phyloP scores from a whole-genome alignment of 2,329 filamentous ascomycete species.

The Paecilomyces variotii region DNA sequence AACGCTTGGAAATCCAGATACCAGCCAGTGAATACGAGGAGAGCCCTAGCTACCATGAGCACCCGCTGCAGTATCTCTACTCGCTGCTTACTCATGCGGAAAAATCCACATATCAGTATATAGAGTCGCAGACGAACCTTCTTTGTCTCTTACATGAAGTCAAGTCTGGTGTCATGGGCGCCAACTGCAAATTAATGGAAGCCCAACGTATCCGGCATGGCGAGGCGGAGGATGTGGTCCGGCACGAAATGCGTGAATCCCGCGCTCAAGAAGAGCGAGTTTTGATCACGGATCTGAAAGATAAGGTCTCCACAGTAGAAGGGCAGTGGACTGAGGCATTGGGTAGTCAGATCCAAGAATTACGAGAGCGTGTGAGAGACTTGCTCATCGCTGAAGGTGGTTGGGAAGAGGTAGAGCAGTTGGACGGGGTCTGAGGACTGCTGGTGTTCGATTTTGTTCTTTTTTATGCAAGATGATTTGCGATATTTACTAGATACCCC shows the following conservation, averaged over 20 bases:
- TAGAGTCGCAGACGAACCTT: slow-evolving; percentile 87
- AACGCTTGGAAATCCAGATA: slow-evolving; percentile 64
- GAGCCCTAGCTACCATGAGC: slow-evolving; percentile 70
- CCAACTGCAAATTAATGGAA: slow-evolving; percentile 60
- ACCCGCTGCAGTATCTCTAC: slow-evolving; percentile 86
- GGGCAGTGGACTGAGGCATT: slow-evolving; percentile 84
- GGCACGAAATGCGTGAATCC: slow-evolving; percentile 48
- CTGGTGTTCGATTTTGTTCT: slow-evolving; percentile 3
- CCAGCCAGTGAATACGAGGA: slow-evolving; percentile 73
- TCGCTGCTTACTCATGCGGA: slow-evolving; percentile 77
- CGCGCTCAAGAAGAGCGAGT: slow-evolving; percentile 58
- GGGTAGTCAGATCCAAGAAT: slow-evolving; percentile 64
- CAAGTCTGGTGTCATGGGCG: slow-evolving; percentile 66
- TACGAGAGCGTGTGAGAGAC: slow-evolving; percentile 65
- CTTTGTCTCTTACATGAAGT: slow-evolving; percentile 87
- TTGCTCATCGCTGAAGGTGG: slow-evolving; percentile 72
- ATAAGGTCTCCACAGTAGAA: slow-evolving; percentile 84
- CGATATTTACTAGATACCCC: slow-evolving; percentile 1
- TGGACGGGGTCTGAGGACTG: slow-evolving; percentile 32
- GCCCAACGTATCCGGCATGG: slow-evolving; percentile 49
- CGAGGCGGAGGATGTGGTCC: slow-evolving; percentile 34
- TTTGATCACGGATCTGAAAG: slow-evolving; percentile 80
- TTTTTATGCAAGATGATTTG: slow-evolving; percentile 1
- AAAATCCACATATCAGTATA: slow-evolving; percentile 93
- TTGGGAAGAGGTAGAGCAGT: slow-evolving; percentile 71